phyloP scores from a whole-genome alignment of 352 stramenopile genomes.

The Globisporangium megalacanthum region DNA sequence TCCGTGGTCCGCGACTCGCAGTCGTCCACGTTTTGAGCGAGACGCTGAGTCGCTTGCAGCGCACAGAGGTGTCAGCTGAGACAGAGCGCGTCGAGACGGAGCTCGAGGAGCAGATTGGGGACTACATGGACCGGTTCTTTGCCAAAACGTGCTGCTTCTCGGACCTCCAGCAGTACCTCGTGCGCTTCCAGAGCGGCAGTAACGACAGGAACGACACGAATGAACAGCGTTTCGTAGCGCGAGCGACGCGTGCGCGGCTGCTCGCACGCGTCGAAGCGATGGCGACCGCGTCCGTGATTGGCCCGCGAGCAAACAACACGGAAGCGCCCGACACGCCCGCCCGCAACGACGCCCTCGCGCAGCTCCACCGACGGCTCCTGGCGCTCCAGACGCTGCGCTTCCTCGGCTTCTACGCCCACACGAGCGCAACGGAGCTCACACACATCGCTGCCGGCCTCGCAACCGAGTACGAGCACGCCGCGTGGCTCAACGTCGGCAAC shows the following conservation, averaged over 20 bases:
- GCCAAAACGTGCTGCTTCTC: slow-evolving; percentile 84
- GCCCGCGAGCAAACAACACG: slow-evolving; percentile 9
- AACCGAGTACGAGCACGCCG: slow-evolving; percentile 58
- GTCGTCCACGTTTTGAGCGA: slow-evolving; percentile 50
- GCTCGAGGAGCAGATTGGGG: slow-evolving; percentile 41
- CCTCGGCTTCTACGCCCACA: slow-evolving; percentile 38
- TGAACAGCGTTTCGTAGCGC: slow-evolving; percentile 22
- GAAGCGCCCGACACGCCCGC: slow-evolving; percentile 4
- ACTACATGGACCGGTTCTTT: slow-evolving; percentile 66
- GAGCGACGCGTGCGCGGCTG: slow-evolving; percentile 28
- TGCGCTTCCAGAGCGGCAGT: slow-evolving; percentile 25
- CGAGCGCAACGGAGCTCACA: slow-evolving; percentile 24
- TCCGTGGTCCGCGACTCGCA: slow-evolving; percentile 68
- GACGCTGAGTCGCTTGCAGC: slow-evolving; percentile 32
- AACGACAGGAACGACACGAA: slow-evolving; percentile 1
- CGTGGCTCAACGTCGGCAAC: slow-evolving; percentile 66
- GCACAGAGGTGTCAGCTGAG: slow-evolving; percentile 3
- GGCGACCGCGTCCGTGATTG: slow-evolving; percentile 20
- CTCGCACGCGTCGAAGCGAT: slow-evolving; percentile 29
- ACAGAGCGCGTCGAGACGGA: slow-evolving; percentile 25
- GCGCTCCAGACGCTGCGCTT: slow-evolving; percentile 71
- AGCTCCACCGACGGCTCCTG: slow-evolving; percentile 51
- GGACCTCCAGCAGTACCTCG: slow-evolving; percentile 77
- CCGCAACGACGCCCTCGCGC: slow-evolving; percentile 39
- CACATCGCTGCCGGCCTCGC: slow-evolving; percentile 41